phyloP scores from a whole-genome alignment of 2,329 filamentous ascomycete genomes.

The Fusarium equiseti region DNA sequence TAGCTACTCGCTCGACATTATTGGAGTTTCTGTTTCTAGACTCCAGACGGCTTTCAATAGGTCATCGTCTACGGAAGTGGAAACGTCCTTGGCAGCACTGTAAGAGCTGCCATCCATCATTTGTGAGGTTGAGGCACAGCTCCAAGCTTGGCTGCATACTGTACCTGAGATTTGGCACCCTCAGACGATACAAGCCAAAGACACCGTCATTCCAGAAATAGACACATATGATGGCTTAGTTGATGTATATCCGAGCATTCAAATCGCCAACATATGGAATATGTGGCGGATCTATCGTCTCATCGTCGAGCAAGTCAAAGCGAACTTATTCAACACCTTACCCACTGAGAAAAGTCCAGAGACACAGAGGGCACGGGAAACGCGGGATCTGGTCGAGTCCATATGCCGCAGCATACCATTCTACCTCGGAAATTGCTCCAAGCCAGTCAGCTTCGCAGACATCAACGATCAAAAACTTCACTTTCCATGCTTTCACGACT shows the following conservation, averaged over 20 bases:
- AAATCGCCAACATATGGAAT: slow-evolving; percentile 38
- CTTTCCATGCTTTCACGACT: slow-evolving; percentile 31
- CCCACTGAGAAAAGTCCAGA: no score
- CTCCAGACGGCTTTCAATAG: neutral
- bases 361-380: accelerated
- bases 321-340: neutral
- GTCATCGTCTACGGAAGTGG: neutral
- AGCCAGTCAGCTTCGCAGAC: neutral
- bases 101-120: neutral
- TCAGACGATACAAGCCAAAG: neutral
- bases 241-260: slow-evolving; percentile 28
- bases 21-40: slow-evolving; percentile 8
- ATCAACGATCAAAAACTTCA: neutral
- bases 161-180: slow-evolving; percentile 16
- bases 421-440: slow-evolving; percentile 30
- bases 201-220: accelerated
- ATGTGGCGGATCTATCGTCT: slow-evolving; percentile 29
- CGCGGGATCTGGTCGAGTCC: slow-evolving; percentile 4
- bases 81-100: accelerated
- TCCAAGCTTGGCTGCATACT: neutral
- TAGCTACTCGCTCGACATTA: slow-evolving; percentile 27
- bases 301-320: neutral
- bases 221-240: neutral
- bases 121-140: neutral
- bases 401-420: slow-evolving; percentile 34